Evolutionary conservation across 768 basidiomycete species (phyloP).

Genomic region (Bullera alba): DNA sequence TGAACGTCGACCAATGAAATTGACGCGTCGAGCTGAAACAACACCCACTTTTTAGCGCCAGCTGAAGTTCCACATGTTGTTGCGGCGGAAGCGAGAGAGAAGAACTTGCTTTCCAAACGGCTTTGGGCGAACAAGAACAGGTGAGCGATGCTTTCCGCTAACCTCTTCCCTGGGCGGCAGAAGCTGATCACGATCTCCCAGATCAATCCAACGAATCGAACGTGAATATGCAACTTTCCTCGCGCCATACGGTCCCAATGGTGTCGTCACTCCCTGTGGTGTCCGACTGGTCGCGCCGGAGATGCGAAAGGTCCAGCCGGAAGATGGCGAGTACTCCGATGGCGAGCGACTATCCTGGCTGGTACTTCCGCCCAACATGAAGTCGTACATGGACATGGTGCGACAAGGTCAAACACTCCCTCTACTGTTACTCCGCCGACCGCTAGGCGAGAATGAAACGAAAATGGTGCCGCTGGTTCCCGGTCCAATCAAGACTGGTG

Average conservation of each 20-base stretch:
- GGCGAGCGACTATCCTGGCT: neutral
- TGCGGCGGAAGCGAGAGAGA: slow-evolving; percentile 43
- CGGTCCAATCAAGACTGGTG: too few relatives aligned
- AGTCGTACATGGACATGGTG: too few relatives aligned
- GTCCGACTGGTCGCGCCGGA: slow-evolving; percentile 13
- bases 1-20: too few relatives aligned
- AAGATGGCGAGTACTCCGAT: too few relatives aligned
- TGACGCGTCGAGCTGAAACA: too few relatives aligned
- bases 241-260: slow-evolving; percentile 14
- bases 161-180: neutral
- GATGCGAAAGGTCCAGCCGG: slow-evolving; percentile 1
- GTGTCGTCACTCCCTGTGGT: slow-evolving; percentile 13
- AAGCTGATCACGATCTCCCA: neutral
- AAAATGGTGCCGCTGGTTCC: too few relatives aligned
- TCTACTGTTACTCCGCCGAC: too few relatives aligned
- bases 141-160: slow-evolving; percentile 12
- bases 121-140: slow-evolving; percentile 48
- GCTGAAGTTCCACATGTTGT: too few relatives aligned
- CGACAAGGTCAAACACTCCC: too few relatives aligned
- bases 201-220: neutral
- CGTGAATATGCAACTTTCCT: slow-evolving; percentile 3
- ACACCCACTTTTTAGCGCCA: too few relatives aligned
- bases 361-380: too few relatives aligned
- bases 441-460: too few relatives aligned
- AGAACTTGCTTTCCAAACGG: slow-evolving; percentile 45